phyloP scores from a whole-genome alignment of 176 grass and related monocot genomes.

The Themeda triandra region DNA sequence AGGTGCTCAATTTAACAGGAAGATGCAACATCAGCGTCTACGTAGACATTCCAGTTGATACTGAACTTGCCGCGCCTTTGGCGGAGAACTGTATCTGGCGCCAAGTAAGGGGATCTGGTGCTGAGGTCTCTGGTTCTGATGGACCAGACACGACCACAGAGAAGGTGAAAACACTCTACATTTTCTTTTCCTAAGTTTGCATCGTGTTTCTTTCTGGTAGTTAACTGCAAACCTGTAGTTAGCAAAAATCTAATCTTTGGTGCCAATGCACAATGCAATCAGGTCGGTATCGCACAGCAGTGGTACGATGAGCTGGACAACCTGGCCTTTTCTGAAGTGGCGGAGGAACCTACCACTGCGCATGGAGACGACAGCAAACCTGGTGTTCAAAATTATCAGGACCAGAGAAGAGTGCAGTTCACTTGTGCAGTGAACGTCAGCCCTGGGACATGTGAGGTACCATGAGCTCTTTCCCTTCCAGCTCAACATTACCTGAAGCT shows the following conservation, averaged over 20 bases:
- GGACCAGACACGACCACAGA: slow-evolving; percentile 28
- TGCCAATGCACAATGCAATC: neutral
- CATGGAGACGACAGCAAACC: slow-evolving; percentile 26
- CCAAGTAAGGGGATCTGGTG: slow-evolving; percentile 82
- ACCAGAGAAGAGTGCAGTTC: slow-evolving; percentile 58
- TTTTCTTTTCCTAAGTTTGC: neutral
- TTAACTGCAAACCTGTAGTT: neutral
- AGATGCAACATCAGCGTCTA: slow-evolving; percentile 67
- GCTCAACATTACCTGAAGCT: neutral
- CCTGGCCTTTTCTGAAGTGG: slow-evolving; percentile 64
- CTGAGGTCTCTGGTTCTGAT: slow-evolving; percentile 51
- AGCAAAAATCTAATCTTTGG: neutral
- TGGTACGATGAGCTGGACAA: slow-evolving; percentile 97
- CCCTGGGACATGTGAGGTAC: slow-evolving; percentile 87
- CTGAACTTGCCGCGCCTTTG: slow-evolving; percentile 64
- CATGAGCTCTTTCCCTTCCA: neutral
- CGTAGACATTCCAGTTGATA: slow-evolving; percentile 64
- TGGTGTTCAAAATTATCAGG: slow-evolving; percentile 35
- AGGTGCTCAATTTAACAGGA: slow-evolving; percentile 43
- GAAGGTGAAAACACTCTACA: slow-evolving; percentile 40
- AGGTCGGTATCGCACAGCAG: slow-evolving; percentile 88
- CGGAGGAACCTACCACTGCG: slow-evolving; percentile 31
- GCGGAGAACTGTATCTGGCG: slow-evolving; percentile 63
- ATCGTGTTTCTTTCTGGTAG: neutral
- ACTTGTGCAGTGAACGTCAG: slow-evolving; percentile 58